Evolutionary conservation across 306 rosid genomes (phyloP), one percentile per base, ranked within the genome.

Genomic region (cucumber (Cucumis sativus)): DNA sequence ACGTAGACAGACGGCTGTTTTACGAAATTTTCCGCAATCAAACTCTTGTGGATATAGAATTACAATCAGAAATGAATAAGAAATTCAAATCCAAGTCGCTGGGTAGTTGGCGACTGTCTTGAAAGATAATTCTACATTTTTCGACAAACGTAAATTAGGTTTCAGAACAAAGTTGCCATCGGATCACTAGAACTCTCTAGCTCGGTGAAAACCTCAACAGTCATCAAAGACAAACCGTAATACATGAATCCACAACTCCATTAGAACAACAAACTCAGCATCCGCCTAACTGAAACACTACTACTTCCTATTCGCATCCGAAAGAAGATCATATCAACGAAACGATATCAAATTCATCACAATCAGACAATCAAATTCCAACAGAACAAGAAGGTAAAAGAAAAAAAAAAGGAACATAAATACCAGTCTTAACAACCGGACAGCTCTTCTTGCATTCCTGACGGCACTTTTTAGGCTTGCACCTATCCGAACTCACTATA

Each of bases 401-500:
- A 3, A 63, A 9, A 7, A 52, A 20, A 52, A 3, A 54, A n/a
- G n/a, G n/a, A n/a, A 20, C 8, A 11, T 13, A 57, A 68, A 56
- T 78, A 94, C 99, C 97, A 3, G 97, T 95, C 82, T 83, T 88
- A 73, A 92, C 97, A 49, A 95, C 97, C 18, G 99, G 99, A 70
- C 99, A 95, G 80, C 99, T 89, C 89, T 92, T 95, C 82, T 92
- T 95, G 83, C 99, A 95, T 79, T 95, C 99, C 81, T 95, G 99
- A 16, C 97, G 96, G 75, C 97, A 95, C 89, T 95, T 92, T 28
- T 95, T 95, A 62, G 99, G 99, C 82, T 95, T 95, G 86, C 99
- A 95, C 80, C 97, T 82, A 67, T 92, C 99, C 6, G 87, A 83
- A 85, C 92, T 95, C 8, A 95, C 99, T 16, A 95, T 95, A 6